Evolutionary conservation across 2,329 filamentous ascomycete genomes (phyloP), one percentile per base, ranked within the genome.

Genomic region (Aspergillus ochraceus): DNA sequence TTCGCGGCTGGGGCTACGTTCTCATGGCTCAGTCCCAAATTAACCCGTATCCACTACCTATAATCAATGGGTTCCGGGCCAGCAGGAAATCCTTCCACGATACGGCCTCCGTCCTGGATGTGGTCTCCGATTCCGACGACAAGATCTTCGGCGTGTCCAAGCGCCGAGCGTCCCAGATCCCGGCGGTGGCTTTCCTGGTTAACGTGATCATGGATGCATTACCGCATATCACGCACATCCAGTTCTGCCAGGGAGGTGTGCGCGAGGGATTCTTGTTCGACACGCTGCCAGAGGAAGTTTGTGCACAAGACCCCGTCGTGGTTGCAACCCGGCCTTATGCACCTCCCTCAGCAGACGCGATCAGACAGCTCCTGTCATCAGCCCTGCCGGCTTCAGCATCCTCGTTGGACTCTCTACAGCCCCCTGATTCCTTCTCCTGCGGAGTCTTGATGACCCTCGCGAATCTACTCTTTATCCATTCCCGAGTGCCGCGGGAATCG

Each of bases 1-100:
- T 97, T 71, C 83, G 93, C 39, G 93, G 93, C 17, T 97, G 96
- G 81, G 93, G 92, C 6, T 96, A 91, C 74, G 87, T 96, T 70
- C 82, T 97, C 55, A 93, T 96, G 89, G 88, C 90, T 71, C 84
- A 86, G 65, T 90, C 94, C 68, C 76, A 80, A 6, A 84, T 91
- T 49, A 80, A 84, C 56, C 91, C 91, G 0, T 97, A 96, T 72
- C 93, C 93, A 0, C 90, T 97, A 26, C 86, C 91, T 0, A 88
- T 89, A 20, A 89, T 95, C 73, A 93, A 92, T 62, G 88, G 90
- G 2, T 97, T 95, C 75, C 85, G 81, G 9, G 90, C 88, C 1
- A 74, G 82, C 0, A 84, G 85, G 11, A 70, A 79, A 3, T 79
- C 84, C 2, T 96, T 96, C 69, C 78, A 83, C 17, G 77, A 84